A percentile compares a stretch with the other conserved stretches of the same genome.
Conservation (phyloP, 2,329 filamentous ascomycete species). For the Coniella lustricola region DNA sequence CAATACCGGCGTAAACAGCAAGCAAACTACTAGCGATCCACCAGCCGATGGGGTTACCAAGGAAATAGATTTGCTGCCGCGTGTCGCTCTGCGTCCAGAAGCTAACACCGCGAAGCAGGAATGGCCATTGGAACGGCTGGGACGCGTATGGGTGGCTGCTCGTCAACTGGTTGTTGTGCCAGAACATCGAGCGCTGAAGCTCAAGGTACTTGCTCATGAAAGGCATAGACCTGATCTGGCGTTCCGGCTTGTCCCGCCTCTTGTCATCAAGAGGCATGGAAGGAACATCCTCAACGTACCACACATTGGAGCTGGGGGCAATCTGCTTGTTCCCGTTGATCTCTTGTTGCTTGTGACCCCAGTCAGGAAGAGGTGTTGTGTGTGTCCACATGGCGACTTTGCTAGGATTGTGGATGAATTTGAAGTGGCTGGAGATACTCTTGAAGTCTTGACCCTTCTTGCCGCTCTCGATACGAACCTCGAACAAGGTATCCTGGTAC, state of each 20-base stretch:
- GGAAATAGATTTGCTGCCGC: slow-evolving; percentile 94
- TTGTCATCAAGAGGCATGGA: slow-evolving; percentile 64
- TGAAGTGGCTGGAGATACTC: slow-evolving; percentile 88
- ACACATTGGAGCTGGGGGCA: slow-evolving; percentile 81
- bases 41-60: slow-evolving; percentile 95
- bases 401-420: slow-evolving; percentile 86
- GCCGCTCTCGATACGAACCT: slow-evolving; percentile 81
- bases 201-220: slow-evolving; percentile 96
- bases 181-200: slow-evolving; percentile 97
- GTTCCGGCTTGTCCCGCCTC: slow-evolving; percentile 68
- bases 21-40: slow-evolving; percentile 90
- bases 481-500: slow-evolving; percentile 85
- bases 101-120: slow-evolving; percentile 91
- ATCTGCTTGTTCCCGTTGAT: slow-evolving; percentile 99
- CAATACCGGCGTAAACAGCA: slow-evolving; percentile 86
- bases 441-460: slow-evolving; percentile 80
- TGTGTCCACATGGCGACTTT: slow-evolving; percentile 99
- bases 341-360: slow-evolving; percentile 95
- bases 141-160: slow-evolving; percentile 95
- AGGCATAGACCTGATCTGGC: slow-evolving; percentile 73
- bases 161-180: slow-evolving; percentile 96
- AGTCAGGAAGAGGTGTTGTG: slow-evolving; percentile 88
- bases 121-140: slow-evolving; percentile 94
- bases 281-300: slow-evolving; percentile 89
- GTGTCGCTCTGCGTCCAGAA: slow-evolving; percentile 99